Evolutionary conservation across 305 asterid species (phyloP), one percentile per base, ranked within the genome.

Genomic region (Monarda citriodora): DNA sequence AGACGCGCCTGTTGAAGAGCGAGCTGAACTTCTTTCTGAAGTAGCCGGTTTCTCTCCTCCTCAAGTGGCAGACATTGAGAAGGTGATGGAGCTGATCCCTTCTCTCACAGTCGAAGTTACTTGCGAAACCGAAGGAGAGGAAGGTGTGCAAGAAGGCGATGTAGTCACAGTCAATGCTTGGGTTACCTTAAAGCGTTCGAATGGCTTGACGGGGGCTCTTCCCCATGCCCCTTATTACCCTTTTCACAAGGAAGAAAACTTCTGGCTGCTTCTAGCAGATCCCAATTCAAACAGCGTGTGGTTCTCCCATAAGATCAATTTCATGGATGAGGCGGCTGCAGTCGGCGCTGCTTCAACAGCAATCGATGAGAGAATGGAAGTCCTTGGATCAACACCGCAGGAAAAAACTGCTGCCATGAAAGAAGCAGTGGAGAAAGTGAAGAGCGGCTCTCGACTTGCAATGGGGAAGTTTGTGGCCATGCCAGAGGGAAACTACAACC

Each of bases 91-190:
- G 72, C 69, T 82, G 52, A 80, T 94, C 53, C 98, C 99, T 65
- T 79, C 79, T 31, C 76, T 84, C 9, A 67, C 85, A 34, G 65
- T 86, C 18, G 96, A 88, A 62, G 87, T 84, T 58, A 75, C 81
- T 22, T 91, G 97, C 11, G 93, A 79, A 71, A 94, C 99, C 15
- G 97, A 94, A 66, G 99, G 99, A 10, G 99, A 94, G 66, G 95
- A 94, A 61, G 91, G 82, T 40, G 80, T 94, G 68, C 97, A 91
- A 74, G 99, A 86, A 55, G 97, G 97, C 7, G 99, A 94, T 37
- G 61, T 86, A 7, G 93, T 91, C 36, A 82, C 98, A 7, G 49
- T 94, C 26, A 88, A 88, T 61, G 95, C 97, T 17, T 94, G 98
- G 99, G 83, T 86, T 68, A 80, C 74, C 34, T 69, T 94, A 44